Conservation (phyloP, 176 grass and related monocot genomes). For the Rhynchospora pubera region DNA sequence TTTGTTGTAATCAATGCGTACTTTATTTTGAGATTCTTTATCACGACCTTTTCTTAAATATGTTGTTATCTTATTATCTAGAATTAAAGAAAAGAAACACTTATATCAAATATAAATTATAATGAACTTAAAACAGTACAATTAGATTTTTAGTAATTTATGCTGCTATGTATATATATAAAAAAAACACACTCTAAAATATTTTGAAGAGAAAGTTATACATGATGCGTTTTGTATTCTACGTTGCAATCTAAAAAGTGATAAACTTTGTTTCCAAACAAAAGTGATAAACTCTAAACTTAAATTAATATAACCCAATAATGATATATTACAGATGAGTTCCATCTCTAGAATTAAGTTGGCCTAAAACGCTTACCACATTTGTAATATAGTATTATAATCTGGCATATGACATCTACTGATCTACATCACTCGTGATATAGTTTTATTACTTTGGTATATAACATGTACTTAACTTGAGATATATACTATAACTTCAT, state of each 20-base stretch:
- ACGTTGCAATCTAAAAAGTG: not conserved
- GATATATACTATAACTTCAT: too few relatives aligned
- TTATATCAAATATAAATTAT: not conserved
- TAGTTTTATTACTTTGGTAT: not conserved
- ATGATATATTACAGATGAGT: too few relatives aligned
- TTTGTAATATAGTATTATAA: too few relatives aligned
- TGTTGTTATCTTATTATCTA: not conserved
- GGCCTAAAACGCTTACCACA: too few relatives aligned
- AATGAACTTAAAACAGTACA: not conserved
- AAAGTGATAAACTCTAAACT: not conserved
- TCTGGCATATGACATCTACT: too few relatives aligned
- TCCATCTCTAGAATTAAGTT: too few relatives aligned
- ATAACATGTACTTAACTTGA: not conserved
- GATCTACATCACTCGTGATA: not conserved
- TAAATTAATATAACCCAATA: too few relatives aligned
- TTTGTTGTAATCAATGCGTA: too few relatives aligned
- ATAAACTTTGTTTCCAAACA: not conserved
- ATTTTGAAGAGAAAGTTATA: not conserved
- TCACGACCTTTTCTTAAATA: not conserved
- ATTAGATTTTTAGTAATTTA: not conserved
- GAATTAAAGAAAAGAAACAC: not conserved
- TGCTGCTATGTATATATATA: too few relatives aligned
- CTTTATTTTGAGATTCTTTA: not conserved
- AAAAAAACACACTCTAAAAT: too few relatives aligned
- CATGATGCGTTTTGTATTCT: not conserved